Percentiles rank a stretch among this genome's conserved stretches.
phyloP scores from a whole-genome alignment of 257 asterid genomes.

The Nyctanthes arbortristis region DNA sequence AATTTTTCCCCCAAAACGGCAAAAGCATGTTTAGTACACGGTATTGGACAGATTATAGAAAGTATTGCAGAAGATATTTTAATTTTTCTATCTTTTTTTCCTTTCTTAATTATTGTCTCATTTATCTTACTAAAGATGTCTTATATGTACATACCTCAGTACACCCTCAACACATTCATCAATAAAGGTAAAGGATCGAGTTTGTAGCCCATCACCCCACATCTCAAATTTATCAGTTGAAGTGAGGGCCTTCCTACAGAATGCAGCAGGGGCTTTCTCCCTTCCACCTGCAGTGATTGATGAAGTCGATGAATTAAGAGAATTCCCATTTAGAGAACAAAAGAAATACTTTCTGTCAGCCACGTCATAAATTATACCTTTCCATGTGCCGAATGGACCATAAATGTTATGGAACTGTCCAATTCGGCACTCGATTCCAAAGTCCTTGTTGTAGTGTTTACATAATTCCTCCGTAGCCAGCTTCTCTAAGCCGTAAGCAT shows the following conservation, averaged over 20 bases:
- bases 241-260: constrained; percentile 72
- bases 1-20: too few species aligned
- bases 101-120: too few species aligned
- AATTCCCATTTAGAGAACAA: not conserved
- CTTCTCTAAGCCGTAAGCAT: constrained; percentile 85
- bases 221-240: constrained; percentile 75
- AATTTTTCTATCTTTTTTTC: too few species aligned
- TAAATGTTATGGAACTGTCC: constrained; percentile 93
- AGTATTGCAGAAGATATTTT: too few species aligned
- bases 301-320: not conserved
- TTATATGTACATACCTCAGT: constrained; percentile 50
- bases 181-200: too few species aligned
- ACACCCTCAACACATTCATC: constrained; percentile 89
- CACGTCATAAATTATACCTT: constrained; percentile 44
- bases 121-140: too few species aligned
- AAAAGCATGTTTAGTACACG: too few species aligned
- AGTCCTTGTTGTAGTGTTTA: constrained; percentile 85
- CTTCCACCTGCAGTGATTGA: constrained; percentile 62
- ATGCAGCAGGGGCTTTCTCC: constrained; percentile 91
- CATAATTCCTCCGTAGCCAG: constrained; percentile 81
- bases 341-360: not conserved
- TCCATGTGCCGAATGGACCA: constrained; percentile 96
- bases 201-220: constrained; percentile 90
- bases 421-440: constrained; percentile 76
- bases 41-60: too few species aligned